These are phyloP conservation scores for Lepidium sativum DNA, from an alignment of 345 rosid genomes.

Conservation along the genomic window DNA sequence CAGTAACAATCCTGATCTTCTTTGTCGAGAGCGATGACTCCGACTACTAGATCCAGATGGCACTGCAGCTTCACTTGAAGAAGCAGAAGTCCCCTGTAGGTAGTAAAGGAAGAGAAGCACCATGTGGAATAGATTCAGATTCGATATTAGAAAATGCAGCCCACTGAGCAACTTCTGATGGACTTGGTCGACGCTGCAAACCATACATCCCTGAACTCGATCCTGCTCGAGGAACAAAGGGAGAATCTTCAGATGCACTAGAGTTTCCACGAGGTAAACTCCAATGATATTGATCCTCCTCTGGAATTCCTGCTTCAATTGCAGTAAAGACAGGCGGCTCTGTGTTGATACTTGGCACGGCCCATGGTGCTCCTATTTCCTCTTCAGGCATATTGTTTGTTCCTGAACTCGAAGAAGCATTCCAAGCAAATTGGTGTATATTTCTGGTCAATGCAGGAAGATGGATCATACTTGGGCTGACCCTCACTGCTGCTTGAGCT, in stretches of 20 bases:
- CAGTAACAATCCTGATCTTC: constrained; percentile 41
- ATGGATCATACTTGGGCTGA: constrained; percentile 39
- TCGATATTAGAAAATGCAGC: constrained; percentile 51
- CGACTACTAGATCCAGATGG: constrained; percentile 43
- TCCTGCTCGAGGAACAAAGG: constrained; percentile 37
- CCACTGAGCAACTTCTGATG: constrained; percentile 63
- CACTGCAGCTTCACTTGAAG: constrained; percentile 39
- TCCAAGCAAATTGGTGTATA: constrained; percentile 44
- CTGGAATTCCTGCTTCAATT: constrained; percentile 45
- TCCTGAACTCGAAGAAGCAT: constrained; percentile 47
- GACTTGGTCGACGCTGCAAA: constrained; percentile 37
- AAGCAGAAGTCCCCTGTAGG: constrained; percentile 44
- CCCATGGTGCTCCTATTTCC: constrained; percentile 42
- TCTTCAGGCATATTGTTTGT: constrained; percentile 35
- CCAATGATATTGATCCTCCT: constrained; percentile 56
- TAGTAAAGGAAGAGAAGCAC: constrained; percentile 42
- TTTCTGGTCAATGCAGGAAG: constrained; percentile 41
- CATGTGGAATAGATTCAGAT: constrained; percentile 45
- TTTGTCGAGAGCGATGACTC: constrained; percentile 37
- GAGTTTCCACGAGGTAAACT: constrained; percentile 43
- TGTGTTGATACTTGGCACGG: constrained; percentile 34
- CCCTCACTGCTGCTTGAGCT: constrained; percentile 29
- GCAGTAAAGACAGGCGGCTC: constrained; percentile 49
- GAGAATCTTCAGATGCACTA: constrained; percentile 33
- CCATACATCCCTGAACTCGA: constrained; percentile 48